A percentile compares a stretch with the other conserved stretches of the same genome.
These are phyloP conservation scores for Lathyrus tuberosus DNA, from an alignment of 306 rosid species.

Conservation along the genomic window DNA sequence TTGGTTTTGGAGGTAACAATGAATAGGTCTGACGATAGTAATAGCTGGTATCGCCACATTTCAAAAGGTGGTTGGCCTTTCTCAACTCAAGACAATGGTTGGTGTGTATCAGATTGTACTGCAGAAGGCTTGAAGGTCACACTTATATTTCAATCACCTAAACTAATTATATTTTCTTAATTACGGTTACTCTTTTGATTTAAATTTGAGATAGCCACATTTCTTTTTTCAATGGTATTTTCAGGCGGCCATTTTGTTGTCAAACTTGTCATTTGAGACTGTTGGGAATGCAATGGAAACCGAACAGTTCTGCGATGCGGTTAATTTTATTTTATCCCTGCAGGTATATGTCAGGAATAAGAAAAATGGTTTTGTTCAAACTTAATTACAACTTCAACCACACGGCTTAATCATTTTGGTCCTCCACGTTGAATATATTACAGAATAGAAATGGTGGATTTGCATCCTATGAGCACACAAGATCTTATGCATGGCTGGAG, in stretches of 20 bases:
- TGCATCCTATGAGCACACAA: slow-evolving; percentile 85
- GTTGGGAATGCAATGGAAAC: slow-evolving; percentile 52
- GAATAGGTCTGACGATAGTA: slow-evolving; percentile 49
- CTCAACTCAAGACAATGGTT: slow-evolving; percentile 72
- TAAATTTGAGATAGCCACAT: neutral
- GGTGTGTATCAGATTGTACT: slow-evolving; percentile 76
- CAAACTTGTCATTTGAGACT: slow-evolving; percentile 56
- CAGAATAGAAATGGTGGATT: slow-evolving; percentile 79
- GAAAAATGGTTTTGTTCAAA: slow-evolving; percentile 3
- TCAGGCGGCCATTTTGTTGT: slow-evolving; percentile 62
- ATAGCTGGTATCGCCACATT: slow-evolving; percentile 63
- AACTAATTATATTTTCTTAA: too few species aligned
- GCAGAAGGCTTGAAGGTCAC: slow-evolving; percentile 73
- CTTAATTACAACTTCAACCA: slow-evolving; percentile 7
- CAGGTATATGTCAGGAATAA: slow-evolving; percentile 40
- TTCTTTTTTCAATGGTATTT: neutral
- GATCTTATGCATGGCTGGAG: slow-evolving; percentile 79
- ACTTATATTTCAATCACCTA: neutral
- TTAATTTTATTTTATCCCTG: slow-evolving; percentile 60
- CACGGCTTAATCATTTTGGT: neutral
- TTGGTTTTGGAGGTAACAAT: slow-evolving; percentile 42
- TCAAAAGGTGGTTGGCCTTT: slow-evolving; percentile 81
- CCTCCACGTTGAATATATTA: slow-evolving; percentile 1
- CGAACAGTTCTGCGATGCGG: slow-evolving; percentile 54
- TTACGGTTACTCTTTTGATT: too few species aligned